phyloP scores from a whole-genome alignment of 495 filamentous ascomycete genomes.

The Neurospora intermedia region DNA sequence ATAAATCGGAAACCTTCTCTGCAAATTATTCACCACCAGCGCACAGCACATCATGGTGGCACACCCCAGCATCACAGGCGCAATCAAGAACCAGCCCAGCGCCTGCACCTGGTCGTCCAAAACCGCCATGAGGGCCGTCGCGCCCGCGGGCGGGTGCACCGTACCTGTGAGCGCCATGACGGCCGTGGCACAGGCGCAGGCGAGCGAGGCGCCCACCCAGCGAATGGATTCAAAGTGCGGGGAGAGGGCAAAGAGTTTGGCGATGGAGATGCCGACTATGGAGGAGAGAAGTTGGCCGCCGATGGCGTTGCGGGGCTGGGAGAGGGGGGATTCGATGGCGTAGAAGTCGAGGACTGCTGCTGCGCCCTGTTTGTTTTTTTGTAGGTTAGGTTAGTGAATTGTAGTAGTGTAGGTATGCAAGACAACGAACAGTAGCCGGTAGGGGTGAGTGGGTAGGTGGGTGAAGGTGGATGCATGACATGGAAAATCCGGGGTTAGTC shows the following conservation, averaged over 20 bases:
- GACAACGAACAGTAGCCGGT: too few species aligned
- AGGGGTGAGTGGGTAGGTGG: too few species aligned
- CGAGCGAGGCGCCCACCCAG: conserved; percentile 59
- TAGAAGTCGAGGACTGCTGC: conserved; percentile 67
- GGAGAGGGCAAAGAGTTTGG: conserved; percentile 59
- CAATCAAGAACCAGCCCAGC: conserved; percentile 66
- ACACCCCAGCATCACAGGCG: conserved; percentile 54
- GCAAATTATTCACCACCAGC: conserved; percentile 64
- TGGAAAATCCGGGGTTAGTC: not conserved
- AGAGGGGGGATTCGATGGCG: conserved; percentile 68
- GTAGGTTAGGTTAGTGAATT: too few species aligned
- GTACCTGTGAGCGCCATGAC: conserved; percentile 72
- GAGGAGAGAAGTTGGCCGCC: conserved; percentile 61
- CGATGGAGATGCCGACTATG: conserved; percentile 51
- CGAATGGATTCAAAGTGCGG: conserved; percentile 41
- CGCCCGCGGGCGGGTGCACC: conserved; percentile 79
- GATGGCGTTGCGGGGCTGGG: conserved; percentile 71
- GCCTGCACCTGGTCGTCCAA: conserved; percentile 41
- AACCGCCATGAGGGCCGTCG: conserved; percentile 71
- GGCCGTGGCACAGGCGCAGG: conserved; percentile 57
- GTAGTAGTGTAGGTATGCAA: too few species aligned
- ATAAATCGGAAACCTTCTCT: conserved; percentile 64
- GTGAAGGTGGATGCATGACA: not conserved
- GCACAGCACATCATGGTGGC: conserved; percentile 55
- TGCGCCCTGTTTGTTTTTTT: conserved; percentile 44